A percentile compares a stretch with the other conserved stretches of the same genome.
Conservation (phyloP, 129 eudicot species). For the sunflower (Helianthus annuus) region DNA sequence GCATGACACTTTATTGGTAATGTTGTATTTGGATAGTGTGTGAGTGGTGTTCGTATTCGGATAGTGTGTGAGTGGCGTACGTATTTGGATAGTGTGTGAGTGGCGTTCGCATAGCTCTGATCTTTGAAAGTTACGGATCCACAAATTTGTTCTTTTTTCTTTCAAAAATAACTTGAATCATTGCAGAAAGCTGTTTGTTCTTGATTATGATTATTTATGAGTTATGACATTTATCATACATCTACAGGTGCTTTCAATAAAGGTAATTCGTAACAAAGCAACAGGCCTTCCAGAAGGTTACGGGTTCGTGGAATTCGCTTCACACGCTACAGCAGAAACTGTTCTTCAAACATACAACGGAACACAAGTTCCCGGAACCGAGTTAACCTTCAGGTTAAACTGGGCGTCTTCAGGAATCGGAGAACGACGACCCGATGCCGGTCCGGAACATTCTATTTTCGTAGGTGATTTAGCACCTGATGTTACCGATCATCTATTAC, state of each 20-base stretch:
- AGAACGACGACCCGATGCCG: conserved; percentile 74
- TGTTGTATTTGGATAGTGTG: too few species aligned
- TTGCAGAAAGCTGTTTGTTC: background rate
- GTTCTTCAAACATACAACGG: conserved; percentile 84
- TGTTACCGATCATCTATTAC: conserved; percentile 84
- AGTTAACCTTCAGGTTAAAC: conserved; percentile 79
- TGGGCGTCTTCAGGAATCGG: conserved; percentile 99
- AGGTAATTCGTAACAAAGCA: conserved; percentile 81
- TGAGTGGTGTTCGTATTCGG: background rate
- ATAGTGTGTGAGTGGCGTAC: too few species aligned
- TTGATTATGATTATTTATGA: background rate
- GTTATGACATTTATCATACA: background rate
- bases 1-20: too few species aligned
- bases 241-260: conserved; percentile 76
- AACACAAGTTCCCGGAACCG: conserved; percentile 88
- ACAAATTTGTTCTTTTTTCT: background rate
- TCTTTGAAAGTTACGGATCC: background rate
- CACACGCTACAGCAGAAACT: conserved; percentile 84
- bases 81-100: too few species aligned
- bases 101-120: background rate
- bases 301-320: conserved; percentile 85
- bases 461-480: conserved; percentile 99
- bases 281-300: conserved; percentile 98
- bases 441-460: conserved; percentile 95
- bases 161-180: background rate